Base-by-base conservation (phyloP, 441 rosid species). In the Biscutella laevigata region DNA sequence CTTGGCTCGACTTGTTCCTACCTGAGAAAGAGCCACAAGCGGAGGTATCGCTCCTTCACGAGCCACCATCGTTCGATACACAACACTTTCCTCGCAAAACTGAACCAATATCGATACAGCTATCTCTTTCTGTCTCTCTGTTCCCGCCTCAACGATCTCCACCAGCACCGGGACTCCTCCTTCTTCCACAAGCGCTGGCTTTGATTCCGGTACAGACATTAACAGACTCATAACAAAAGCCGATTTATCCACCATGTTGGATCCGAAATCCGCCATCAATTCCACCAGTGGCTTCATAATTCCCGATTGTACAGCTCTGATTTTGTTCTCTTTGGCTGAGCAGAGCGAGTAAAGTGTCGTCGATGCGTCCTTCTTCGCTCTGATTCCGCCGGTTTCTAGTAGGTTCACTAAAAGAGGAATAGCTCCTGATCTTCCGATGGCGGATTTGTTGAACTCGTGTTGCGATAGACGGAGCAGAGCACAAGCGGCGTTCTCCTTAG, bases 21-120 rank as follows among this genome's bases (percentile, higher is more conserved):
- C 76, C 68, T 87, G 95, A 5, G 96, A 74, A 67, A 81, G 63
- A 38, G 84, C 84, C 32, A 85, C 90, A 54, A 91, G 64, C 9
- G 96, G 86, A 56, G 96, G 95, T 22, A 91, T 87, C 34, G 94
- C 94, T 53, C 98, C 98, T 75, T 91, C 98, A 11, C 96, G 82
- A 17, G 77, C 78, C 66, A 91, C 94, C 95, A 80, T 56, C 7
- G 81, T 73, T 20, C 96, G 74, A 64, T 73, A 70, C 49, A 68
- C 66, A 27, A 69, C 67, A 61, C 75, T 87, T 5, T 77, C 84
- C 14, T 91, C 94, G 54, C 98, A 87, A 0, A 91, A 45, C 70
- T 72, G 81, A 24, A 87, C 53, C 51, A 91, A 52, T 3, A 85
- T 72, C 24, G 71, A 75, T 10, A 63, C 87, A 52, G 84, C 84